Evolutionary conservation across 1,284 basidiomycete genomes (phyloP).

Genomic region (Ustilago shanxiensis): DNA sequence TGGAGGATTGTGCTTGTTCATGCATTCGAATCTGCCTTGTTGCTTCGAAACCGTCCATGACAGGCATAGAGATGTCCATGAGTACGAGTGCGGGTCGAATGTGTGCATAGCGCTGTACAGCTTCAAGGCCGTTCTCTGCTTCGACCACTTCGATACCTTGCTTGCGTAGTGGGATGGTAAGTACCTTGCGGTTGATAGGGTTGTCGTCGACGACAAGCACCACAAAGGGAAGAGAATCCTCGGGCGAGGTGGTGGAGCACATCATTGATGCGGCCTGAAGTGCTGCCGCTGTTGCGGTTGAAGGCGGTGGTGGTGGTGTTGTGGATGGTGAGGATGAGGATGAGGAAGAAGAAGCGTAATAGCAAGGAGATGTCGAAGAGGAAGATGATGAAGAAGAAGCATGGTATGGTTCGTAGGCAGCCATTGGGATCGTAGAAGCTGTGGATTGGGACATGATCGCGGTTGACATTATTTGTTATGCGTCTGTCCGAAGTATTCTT

Average conservation of each 20-base stretch:
- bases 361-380: slow-evolving; percentile 30
- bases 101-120: slow-evolving; percentile 45
- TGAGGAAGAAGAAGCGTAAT: slow-evolving; percentile 23
- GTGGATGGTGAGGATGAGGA: slow-evolving; percentile 30
- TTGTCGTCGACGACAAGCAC: slow-evolving; percentile 67
- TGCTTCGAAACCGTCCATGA: slow-evolving; percentile 62
- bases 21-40: slow-evolving; percentile 52
- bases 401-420: slow-evolving; percentile 27
- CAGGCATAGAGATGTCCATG: slow-evolving; percentile 67
- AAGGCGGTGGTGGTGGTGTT: slow-evolving; percentile 26
- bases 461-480: slow-evolving; percentile 8
- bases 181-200: slow-evolving; percentile 59
- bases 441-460: slow-evolving; percentile 28
- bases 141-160: slow-evolving; percentile 49
- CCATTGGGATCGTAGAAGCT: slow-evolving; percentile 13
- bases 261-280: slow-evolving; percentile 23
- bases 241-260: slow-evolving; percentile 11
- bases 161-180: slow-evolving; percentile 52
- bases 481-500: neutral
- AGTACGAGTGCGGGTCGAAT: slow-evolving; percentile 52
- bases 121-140: slow-evolving; percentile 57
- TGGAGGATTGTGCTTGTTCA: slow-evolving; percentile 23
- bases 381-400: slow-evolving; percentile 28
- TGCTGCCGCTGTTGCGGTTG: slow-evolving; percentile 11
- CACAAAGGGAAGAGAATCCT: slow-evolving; percentile 35